Evolutionary conservation across 345 rosid species (phyloP), one percentile per base, ranked within the genome.

Genomic region (Schrenkiella parvula): DNA sequence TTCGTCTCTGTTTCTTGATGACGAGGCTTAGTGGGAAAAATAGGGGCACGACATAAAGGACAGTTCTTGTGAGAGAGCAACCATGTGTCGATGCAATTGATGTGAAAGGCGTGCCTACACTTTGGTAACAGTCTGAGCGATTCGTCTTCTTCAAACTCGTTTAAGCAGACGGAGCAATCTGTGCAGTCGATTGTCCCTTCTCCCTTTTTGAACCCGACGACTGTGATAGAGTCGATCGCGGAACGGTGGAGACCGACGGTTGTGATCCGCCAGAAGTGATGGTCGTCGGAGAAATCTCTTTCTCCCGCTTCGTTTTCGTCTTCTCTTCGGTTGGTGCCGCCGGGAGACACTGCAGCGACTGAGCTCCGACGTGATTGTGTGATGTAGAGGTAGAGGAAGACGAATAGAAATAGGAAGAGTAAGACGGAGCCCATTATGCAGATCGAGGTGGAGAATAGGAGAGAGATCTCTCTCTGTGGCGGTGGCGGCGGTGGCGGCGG

Each of bases 111-210:
- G 68, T 90, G 98, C 46, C 82, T 85, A 66, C 98, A 90, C 78
- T 89, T 93, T 0, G 93, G 92, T 70, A 93, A 80, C 39, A 93
- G 70, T 74, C 93, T 78, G 15, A 93, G 82, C 7, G 63, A 66
- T 34, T 87, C 97, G 21, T 82, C 84, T 50, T 90, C 92, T 71
- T 82, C 68, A 22, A 90, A 93, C 32, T 88, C 95, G 63, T 55
- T 81, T 75, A 93, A 82, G 81, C 98, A 93, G 65, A 93, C 84
- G n/a, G 98, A 83, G 73, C 98, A 93, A 19, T 88, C 92, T 1
- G 91, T 87, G 35, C 90, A 93, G 5, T 93, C 91, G 55, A 76
- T 75, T 65, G 86, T 14, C 10, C 83, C 79, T 32, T 83, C 89
- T 15, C 65, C 78, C 52, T 81, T 86, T 58, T 78, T 82, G 62